Evolutionary conservation across 2,329 filamentous ascomycete species (phyloP), one percentile per base, ranked within the genome.

Genomic region (Pleomassaria siparia): DNA sequence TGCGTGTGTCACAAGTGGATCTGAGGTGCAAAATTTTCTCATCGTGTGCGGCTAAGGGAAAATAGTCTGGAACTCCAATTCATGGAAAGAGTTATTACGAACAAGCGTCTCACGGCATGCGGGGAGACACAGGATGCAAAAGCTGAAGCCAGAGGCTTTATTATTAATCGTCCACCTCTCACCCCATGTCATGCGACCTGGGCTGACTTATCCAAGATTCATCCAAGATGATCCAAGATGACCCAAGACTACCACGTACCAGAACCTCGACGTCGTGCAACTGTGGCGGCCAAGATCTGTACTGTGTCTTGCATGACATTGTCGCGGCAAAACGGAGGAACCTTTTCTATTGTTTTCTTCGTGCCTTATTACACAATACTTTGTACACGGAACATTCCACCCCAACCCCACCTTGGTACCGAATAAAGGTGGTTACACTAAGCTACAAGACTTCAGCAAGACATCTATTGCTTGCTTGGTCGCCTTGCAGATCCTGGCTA

Each of bases 1-100:
- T 56, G 47, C 28, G 40, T 53, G 40, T 55, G 55, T 56, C 54
- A 56, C 41, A 24, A 29, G 50, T 52, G 47, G 52, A 47, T 46
- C 46, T 24, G 11, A 25, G 20, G 15, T 20, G 16, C 42, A 46
- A 40, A 49, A 49, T 43, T 46, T 46, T 40, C 40, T 16, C 21
- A 18, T 3, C 40, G n/a, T 40, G 25, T 45, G 40, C 44, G 26
- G 30, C 35, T 35, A 37, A 29, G 41, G 43, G 43, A 35, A n/a
- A 47, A 46, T 47, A 35, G 40, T 16, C 26, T 24, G 21, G 21
- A 15, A 26, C 20, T n/a, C 22, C 16, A 16, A 25, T 13, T 26
- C 32, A 25, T 13, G 30, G 16, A 44, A 47, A 43, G 18, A 6
- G 12, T 7, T 26, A 12, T 7, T 30, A 46, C 41, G 33, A 42